These are phyloP conservation scores for Brassica juncea DNA, from an alignment of 345 rosid genomes.

Conservation along the genomic window DNA sequence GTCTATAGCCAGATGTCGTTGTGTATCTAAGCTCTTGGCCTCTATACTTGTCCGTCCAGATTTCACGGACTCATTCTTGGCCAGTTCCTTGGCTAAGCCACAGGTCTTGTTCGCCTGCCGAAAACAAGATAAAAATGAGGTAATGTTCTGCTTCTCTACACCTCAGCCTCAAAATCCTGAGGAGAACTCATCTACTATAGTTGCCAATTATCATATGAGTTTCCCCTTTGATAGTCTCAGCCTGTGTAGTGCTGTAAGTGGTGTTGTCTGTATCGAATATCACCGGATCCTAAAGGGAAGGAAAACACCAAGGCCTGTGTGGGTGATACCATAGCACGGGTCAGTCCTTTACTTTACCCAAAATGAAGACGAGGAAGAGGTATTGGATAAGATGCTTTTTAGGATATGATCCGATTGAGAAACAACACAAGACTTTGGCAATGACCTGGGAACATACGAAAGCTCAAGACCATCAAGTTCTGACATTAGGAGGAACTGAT, in stretches of 20 bases:
- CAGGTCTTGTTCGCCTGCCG: neutral
- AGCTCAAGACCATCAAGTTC: neutral
- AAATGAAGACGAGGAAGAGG: neutral
- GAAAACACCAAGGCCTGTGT: neutral
- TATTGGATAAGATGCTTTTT: neutral
- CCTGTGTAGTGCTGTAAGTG: neutral
- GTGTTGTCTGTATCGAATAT: neutral
- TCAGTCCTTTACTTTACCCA: neutral
- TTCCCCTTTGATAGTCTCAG: neutral
- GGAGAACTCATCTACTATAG: neutral
- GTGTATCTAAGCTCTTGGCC: neutral
- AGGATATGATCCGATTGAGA: neutral
- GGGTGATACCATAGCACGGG: neutral
- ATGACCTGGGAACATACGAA: neutral
- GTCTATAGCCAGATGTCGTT: neutral
- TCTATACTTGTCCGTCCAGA: neutral
- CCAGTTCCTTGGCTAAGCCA: neutral
- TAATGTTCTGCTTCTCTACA: neutral
- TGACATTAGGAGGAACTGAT: neutral
- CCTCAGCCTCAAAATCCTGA: neutral
- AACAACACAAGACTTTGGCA: neutral
- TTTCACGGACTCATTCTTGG: neutral
- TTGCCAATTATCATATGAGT: neutral
- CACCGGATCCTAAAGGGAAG: neutral
- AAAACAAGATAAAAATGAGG: neutral